Conservation (phyloP, 257 asterid species). For the Orobanche coerulescens region DNA sequence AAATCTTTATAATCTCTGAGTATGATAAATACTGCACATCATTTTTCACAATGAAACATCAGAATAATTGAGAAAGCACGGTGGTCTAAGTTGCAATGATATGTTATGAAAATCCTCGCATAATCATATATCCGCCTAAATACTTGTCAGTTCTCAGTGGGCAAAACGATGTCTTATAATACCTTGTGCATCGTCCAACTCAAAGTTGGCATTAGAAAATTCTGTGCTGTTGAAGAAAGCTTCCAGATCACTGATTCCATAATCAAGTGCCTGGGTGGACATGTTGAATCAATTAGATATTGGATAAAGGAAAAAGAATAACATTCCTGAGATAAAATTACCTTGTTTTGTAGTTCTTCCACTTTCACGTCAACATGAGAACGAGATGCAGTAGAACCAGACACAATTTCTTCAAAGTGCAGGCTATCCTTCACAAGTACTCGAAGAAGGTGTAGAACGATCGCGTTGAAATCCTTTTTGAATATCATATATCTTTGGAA, state of each 20-base stretch:
- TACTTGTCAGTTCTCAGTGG: too few species aligned
- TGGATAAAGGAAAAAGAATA: background rate
- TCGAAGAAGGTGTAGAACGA: slow-evolving; percentile 69
- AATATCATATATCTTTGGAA: slow-evolving; percentile 79
- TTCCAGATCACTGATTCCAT: slow-evolving; percentile 67
- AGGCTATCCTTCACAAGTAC: slow-evolving; percentile 66
- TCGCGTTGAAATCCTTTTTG: slow-evolving; percentile 81
- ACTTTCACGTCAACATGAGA: slow-evolving; percentile 64
- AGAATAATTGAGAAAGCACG: too few species aligned
- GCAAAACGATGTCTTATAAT: too few species aligned
- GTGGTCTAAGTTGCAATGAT: too few species aligned
- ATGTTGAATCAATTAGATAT: background rate
- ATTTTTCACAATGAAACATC: too few species aligned
- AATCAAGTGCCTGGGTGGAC: slow-evolving; percentile 64
- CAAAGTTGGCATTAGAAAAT: slow-evolving; percentile 59
- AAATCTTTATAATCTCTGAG: too few species aligned
- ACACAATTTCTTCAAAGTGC: slow-evolving; percentile 55
- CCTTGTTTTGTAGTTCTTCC: slow-evolving; percentile 88
- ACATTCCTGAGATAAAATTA: slow-evolving; percentile 7
- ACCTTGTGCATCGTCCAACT: slow-evolving; percentile 52
- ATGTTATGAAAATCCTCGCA: too few species aligned
- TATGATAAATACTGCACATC: too few species aligned
- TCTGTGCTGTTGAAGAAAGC: slow-evolving; percentile 69
- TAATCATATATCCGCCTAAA: too few species aligned
- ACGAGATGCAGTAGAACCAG: slow-evolving; percentile 46